Evolutionary conservation across 345 rosid species (phyloP).

Genomic region (rapeseed (Brassica napus)): Da-Ae NC_063441.1:17600001-17600500

Average conservation of each 20-base stretch:
- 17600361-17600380: background rate
- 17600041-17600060: constrained; percentile 94
- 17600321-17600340: constrained; percentile 51
- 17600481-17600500: constrained; percentile 94
- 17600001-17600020: constrained; percentile 93
- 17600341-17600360: constrained; percentile 20
- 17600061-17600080: constrained; percentile 91
- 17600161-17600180: constrained; percentile 61
- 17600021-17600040: constrained; percentile 82
- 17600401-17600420: constrained; percentile 82
- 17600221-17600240: constrained; percentile 72
- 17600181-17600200: constrained; percentile 73
- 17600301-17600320: constrained; percentile 80
- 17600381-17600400: background rate
- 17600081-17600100: constrained; percentile 79
- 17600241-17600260: constrained; percentile 94
- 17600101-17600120: constrained; percentile 14
- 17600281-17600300: constrained; percentile 73
- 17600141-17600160: constrained; percentile 20
- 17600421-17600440: constrained; percentile 61
- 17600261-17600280: constrained; percentile 96
- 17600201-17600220: constrained; percentile 84
- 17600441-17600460: constrained; percentile 91
- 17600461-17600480: constrained; percentile 81
- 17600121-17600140: constrained; percentile 2